Base-by-base conservation (phyloP, 176 grass and related monocot species). In the Triticum turgidum region DNA sequence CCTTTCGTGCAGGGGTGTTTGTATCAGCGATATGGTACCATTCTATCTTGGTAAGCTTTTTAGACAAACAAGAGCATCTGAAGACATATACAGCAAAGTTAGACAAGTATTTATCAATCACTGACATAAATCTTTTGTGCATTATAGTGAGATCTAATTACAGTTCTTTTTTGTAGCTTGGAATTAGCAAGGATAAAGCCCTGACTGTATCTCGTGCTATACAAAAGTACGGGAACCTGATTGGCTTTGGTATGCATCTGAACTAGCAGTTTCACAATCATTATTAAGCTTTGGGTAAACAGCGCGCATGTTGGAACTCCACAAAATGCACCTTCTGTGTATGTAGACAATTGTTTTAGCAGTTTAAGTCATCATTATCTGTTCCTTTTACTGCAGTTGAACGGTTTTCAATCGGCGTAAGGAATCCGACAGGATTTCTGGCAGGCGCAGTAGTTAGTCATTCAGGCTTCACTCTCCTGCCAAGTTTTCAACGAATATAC, bases 401-500 rank as follows among this genome's bases (percentile, higher is more conserved):
- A 70, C 45, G 95, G 66, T 94, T 97, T 85, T 95, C 95, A 51
- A 81, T 97, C 76, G 95, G 92, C 25, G 82, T 82, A 21, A 87
- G 95, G 51, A 97, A 97, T 87, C 85, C 92, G 58, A 97, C 91
- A 82, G 85, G 84, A 85, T 97, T 97, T 91, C 69, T 97, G 86
- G 95, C 95, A 47, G 95, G 95, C 1, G 83, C 92, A 91, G 89
- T 73, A 81, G 95, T 97, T 58, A 90, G 92, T 86, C 20, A 45
- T 82, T 24, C 24, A 73, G 24, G 6, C 21, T 47, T 64, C 30
- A 54, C 54, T 79, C 41, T 10, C 18, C 14, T 13, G 22, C 41
- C 0, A 37, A 15, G 52, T 33, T 47, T n/a, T n/a, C 21, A 72
- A 21, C 20, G 38, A 78, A 17, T 85, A 34, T 34, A 52, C 37